These are phyloP conservation scores for Lyophyllum atratum DNA, from an alignment of 768 basidiomycete species.

Conservation along the genomic window DNA sequence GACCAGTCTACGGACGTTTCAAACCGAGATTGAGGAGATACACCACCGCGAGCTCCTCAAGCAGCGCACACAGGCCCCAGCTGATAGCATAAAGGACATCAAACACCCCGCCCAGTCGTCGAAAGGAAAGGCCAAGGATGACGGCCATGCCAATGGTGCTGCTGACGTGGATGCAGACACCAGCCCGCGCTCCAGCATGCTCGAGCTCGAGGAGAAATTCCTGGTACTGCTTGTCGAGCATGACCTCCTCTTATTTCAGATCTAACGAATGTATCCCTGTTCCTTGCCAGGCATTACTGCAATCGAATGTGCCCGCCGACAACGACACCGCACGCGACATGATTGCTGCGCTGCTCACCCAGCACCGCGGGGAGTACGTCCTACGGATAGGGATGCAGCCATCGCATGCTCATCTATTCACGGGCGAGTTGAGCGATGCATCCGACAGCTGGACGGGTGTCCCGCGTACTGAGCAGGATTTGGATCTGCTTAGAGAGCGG, in stretches of 20 bases:
- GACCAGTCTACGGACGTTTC: slow-evolving; percentile 63
- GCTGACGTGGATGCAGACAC: slow-evolving; percentile 7
- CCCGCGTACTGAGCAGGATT: slow-evolving; percentile 49
- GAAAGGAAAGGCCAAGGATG: slow-evolving; percentile 47
- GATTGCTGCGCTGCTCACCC: slow-evolving; percentile 67
- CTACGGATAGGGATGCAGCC: slow-evolving; percentile 74
- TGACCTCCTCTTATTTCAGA: neutral
- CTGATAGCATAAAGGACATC: slow-evolving; percentile 31
- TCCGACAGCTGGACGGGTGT: slow-evolving; percentile 57
- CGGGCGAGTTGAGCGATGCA: slow-evolving; percentile 50
- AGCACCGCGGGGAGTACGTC: slow-evolving; percentile 71
- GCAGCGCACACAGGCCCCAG: slow-evolving; percentile 48
- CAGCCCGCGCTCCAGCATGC: slow-evolving; percentile 26
- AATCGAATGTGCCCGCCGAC: slow-evolving; percentile 42
- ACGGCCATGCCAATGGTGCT: slow-evolving; percentile 17
- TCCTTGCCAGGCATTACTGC: slow-evolving; percentile 41
- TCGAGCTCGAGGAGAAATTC: slow-evolving; percentile 57
- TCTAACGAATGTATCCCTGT: slow-evolving; percentile 5
- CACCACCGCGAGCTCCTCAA: slow-evolving; percentile 65
- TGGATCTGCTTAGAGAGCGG: slow-evolving; percentile 45
- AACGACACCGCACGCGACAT: slow-evolving; percentile 62
- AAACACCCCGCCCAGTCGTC: slow-evolving; percentile 20
- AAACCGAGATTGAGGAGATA: slow-evolving; percentile 79
- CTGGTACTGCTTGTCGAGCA: slow-evolving; percentile 37
- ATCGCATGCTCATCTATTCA: slow-evolving; percentile 54